Percentiles rank a stretch among this genome's conserved stretches.
Conservation (phyloP, 2,329 filamentous ascomycete genomes). For the Phoma herbarum region DNA sequence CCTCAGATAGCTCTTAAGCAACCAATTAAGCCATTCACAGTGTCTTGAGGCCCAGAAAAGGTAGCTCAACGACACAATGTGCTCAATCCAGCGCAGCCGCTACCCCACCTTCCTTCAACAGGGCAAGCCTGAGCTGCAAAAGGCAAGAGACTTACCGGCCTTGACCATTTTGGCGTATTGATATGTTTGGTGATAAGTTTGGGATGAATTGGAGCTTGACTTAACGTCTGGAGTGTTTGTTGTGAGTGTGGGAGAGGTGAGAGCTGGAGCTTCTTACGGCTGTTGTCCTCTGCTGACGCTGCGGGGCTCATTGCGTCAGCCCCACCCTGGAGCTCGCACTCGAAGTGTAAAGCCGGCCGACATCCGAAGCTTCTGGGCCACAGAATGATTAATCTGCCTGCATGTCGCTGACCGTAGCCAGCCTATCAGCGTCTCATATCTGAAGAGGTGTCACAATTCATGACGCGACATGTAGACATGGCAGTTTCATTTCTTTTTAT, state of each 20-base stretch:
- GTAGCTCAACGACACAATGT: slow-evolving; percentile 55
- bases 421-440: slow-evolving; percentile 14
- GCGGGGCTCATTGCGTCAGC: slow-evolving; percentile 38
- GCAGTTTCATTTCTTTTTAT: slow-evolving; percentile 23
- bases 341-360: slow-evolving; percentile 19
- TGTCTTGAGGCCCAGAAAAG: slow-evolving; percentile 21
- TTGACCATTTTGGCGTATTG: slow-evolving; percentile 91
- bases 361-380: slow-evolving; percentile 27
- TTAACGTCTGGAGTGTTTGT: slow-evolving; percentile 19
- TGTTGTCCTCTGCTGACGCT: slow-evolving; percentile 22
- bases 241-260: slow-evolving; percentile 24
- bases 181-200: slow-evolving; percentile 29
- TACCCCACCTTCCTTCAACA: slow-evolving; percentile 48
- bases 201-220: slow-evolving; percentile 27
- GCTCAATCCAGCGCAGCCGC: slow-evolving; percentile 66
- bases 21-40: slow-evolving; percentile 32
- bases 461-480: slow-evolving; percentile 7
- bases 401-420: slow-evolving; percentile 21
- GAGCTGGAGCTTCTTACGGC: slow-evolving; percentile 38
- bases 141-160: slow-evolving; percentile 74
- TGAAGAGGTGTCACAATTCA: background rate
- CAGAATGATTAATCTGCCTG: slow-evolving; percentile 41
- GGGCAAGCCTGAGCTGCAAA: slow-evolving; percentile 31
- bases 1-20: slow-evolving; percentile 26
- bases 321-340: slow-evolving; percentile 28